Evolutionary conservation across 2,329 filamentous ascomycete genomes (phyloP), one percentile per base, ranked within the genome.

Genomic region (Phyllosticta capitalensis): DNA sequence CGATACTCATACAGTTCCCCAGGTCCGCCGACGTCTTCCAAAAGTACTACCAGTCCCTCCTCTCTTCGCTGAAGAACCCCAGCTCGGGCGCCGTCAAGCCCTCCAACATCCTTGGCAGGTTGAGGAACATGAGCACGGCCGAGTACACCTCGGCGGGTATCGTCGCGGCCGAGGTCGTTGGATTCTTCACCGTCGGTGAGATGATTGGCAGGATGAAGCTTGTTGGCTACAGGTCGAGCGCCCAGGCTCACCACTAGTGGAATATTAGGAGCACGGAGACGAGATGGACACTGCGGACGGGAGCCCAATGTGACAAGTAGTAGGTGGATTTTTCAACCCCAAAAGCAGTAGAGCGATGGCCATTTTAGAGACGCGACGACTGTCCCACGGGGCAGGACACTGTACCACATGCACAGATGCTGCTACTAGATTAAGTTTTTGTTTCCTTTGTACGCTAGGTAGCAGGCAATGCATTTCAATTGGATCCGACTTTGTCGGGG

Each of bases 161-260:
- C 62, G 79, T 96, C 63, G 77, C 81, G 54, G 92, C 92, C 60
- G 92, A 99, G 79, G 83, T 90, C 55, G 78, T 99, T 66, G 94
- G 94, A 63, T 99, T 99, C 84, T 99, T 97, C 83, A 95, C 92
- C 63, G 84, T 97, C 59, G 94, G 94, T 65, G 92, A 97, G 83
- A 97, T 99, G 76, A 86, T 99, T 69, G 94, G 94, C 69, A 84
- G 92, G 71, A 85, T 94, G 79, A 97, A 99, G 88, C 76, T 99
- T 67, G 82, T 99, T 68, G 94, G 94, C 65, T 99, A 99, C 83
- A 69, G 76, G 67, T 65, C 67, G 49, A 72, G 67, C 65, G 67
- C 65, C 60, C 65, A 63, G 19, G 67, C 67, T 58, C 67, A 71
- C 64, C 69, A 71, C 64, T 71, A 69, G n/a, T 14, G 30, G 38